Evolutionary conservation across 1,139 yeast genomes (phyloP), one percentile per base, ranked within the genome.

Genomic region (Pichia terricola): DNA sequence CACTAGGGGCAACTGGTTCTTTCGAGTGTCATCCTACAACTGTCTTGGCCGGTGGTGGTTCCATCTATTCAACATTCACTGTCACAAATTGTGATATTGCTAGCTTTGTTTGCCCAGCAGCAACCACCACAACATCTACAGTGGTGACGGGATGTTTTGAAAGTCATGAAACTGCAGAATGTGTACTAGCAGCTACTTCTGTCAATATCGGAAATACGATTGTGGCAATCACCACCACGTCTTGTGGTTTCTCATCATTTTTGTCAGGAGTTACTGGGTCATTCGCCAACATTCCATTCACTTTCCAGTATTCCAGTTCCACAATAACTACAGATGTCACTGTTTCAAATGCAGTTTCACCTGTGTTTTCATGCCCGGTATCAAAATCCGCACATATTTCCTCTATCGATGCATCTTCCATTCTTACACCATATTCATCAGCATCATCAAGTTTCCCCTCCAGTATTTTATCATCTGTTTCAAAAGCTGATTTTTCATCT

Each of bases 61-160:
- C 46, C 26, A 36, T 39, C 16, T 40, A 41, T 4, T 39, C 48
- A 7, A 41, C 46, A 25, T 50, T 42, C 35, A 45, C 49, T 5
- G 48, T 48, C 10, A 48, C 51, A 3, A 50, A 50, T 25, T 50
- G 53, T 47, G 53, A 48, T 40, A 22, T 39, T 33, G 41, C 53
- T 3, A 42, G 40, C 16, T 50, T 50, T 35, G 30, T 27, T 26
- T 42, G 43, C 36, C 42, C 45, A 7, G 25, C 42, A 27, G 6
- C 36, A 26, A 22, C 45, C 27, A n/a, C 38, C 26, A 28, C 47
- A 2, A 26, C 40, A 16, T 34, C 45, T n/a, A 34, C 35, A 7
- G 35, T 34, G 7, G 7, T 38, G 11, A 32, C 37, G 7, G 33
- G 11, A 8, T 39, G 37, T 39, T 39, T 31, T 9, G 37, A 28